phyloP scores from a whole-genome alignment of 768 basidiomycete genomes.

The Leccinum subgranulosum region DNA sequence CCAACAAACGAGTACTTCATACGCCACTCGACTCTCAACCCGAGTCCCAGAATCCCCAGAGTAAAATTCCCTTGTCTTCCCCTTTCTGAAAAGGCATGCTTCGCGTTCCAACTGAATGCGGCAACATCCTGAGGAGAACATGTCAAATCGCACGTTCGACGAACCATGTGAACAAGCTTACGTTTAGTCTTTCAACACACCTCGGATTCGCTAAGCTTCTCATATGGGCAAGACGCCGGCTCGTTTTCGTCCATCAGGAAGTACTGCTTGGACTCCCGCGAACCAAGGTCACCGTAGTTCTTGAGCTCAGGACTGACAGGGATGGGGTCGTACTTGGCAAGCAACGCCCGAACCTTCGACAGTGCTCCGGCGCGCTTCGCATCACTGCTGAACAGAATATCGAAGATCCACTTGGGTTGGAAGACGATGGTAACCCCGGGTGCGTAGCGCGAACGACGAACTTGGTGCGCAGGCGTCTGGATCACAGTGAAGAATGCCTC shows the following conservation, averaged over 20 bases:
- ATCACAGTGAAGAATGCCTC: no score
- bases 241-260: constrained; percentile 21
- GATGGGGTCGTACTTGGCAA: no score
- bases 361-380: no score
- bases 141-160: background rate
- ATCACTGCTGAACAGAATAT: no score
- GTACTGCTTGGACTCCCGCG: constrained; percentile 2
- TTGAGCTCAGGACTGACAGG: no score
- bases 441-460: no score
- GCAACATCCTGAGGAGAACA: no score
- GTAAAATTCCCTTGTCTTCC: background rate
- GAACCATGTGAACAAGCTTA: background rate
- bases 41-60: background rate
- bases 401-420: no score
- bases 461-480: no score
- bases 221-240: constrained; percentile 16
- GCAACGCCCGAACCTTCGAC: no score
- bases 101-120: background rate
- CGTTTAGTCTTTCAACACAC: background rate
- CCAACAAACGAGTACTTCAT: background rate
- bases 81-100: background rate
- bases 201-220: constrained; percentile 1
- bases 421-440: no score
- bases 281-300: no score
- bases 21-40: background rate